A percentile compares a stretch with the other conserved stretches of the same genome.
Conservation (phyloP, 75 land plant species). For the Cryptomeria japonica region DNA sequence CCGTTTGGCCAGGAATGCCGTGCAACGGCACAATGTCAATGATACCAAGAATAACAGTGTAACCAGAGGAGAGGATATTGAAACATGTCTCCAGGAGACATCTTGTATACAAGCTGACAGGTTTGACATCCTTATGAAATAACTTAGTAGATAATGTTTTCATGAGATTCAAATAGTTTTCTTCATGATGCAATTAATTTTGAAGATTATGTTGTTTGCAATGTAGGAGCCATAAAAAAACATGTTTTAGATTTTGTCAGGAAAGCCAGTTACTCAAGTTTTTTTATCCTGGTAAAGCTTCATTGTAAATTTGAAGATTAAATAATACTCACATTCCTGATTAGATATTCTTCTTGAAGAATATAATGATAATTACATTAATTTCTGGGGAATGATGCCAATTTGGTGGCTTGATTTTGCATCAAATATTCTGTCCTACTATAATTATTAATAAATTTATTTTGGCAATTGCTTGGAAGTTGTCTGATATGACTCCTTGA, state of each 20-base stretch:
- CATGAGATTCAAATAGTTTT: background rate
- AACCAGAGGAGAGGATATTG: constrained; percentile 17
- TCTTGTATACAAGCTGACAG: constrained; percentile 16
- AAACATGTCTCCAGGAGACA: constrained; percentile 15
- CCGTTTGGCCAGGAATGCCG: constrained; percentile 82
- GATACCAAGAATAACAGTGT: constrained; percentile 32
- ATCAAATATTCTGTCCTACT: background rate
- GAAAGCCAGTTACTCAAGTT: background rate
- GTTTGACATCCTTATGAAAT: background rate
- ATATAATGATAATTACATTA: background rate
- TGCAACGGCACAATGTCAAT: constrained; percentile 49
- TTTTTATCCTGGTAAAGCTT: background rate
- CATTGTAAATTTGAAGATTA: background rate
- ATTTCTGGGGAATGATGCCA: background rate
- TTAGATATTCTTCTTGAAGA: background rate
- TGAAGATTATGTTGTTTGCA: background rate
- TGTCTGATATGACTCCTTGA: background rate
- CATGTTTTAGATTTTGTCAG: background rate
- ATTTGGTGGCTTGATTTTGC: background rate
- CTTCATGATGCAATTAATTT: background rate
- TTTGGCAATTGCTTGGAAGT: background rate
- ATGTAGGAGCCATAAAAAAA: background rate
- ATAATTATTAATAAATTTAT: background rate
- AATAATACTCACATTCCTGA: background rate
- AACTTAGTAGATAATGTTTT: background rate